These are phyloP conservation scores for Venturia carpophila DNA, from an alignment of 2,329 filamentous ascomycete species.

Conservation along the genomic window DNA sequence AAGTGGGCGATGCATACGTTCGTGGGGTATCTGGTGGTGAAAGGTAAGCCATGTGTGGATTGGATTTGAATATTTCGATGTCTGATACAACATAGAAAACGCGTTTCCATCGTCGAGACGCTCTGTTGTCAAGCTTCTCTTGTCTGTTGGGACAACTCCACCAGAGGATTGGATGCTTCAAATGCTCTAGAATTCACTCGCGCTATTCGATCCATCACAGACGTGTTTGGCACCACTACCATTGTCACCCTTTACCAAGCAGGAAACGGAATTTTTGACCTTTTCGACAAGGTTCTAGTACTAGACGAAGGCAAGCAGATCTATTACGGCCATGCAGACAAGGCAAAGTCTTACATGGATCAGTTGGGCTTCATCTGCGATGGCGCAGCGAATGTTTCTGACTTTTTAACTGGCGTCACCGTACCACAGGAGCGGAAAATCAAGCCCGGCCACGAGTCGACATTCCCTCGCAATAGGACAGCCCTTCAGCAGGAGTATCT, in stretches of 20 bases:
- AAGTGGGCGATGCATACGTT: conserved; percentile 50
- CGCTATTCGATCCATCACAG: conserved; percentile 43
- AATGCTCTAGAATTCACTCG: conserved; percentile 53
- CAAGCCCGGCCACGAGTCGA: conserved; percentile 50
- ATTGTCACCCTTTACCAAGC: conserved; percentile 52
- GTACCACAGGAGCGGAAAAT: conserved; percentile 53
- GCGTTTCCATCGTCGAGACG: conserved; percentile 56
- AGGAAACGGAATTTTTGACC: conserved; percentile 31
- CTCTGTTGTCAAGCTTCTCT: conserved; percentile 54
- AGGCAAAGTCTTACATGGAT: conserved; percentile 59
- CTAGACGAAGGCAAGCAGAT: conserved; percentile 68
- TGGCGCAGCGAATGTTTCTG: conserved; percentile 56
- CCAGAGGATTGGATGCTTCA: conserved; percentile 46
- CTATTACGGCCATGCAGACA: conserved; percentile 57
- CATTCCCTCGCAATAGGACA: conserved; percentile 58
- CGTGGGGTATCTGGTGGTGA: conserved; percentile 56
- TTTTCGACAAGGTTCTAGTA: conserved; percentile 66
- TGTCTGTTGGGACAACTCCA: conserved; percentile 38
- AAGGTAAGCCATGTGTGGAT: conserved; percentile 19
- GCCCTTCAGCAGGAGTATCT: conserved; percentile 48
- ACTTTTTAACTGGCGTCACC: conserved; percentile 63
- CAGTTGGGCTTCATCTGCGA: conserved; percentile 62
- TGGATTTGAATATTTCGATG: neutral
- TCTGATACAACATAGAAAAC: conserved; percentile 37
- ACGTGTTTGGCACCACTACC: conserved; percentile 43